A percentile compares a stretch with the other conserved stretches of the same genome.
Conservation (phyloP, 1,284 basidiomycete genomes). For the Apiotrichum laibachii region DNA sequence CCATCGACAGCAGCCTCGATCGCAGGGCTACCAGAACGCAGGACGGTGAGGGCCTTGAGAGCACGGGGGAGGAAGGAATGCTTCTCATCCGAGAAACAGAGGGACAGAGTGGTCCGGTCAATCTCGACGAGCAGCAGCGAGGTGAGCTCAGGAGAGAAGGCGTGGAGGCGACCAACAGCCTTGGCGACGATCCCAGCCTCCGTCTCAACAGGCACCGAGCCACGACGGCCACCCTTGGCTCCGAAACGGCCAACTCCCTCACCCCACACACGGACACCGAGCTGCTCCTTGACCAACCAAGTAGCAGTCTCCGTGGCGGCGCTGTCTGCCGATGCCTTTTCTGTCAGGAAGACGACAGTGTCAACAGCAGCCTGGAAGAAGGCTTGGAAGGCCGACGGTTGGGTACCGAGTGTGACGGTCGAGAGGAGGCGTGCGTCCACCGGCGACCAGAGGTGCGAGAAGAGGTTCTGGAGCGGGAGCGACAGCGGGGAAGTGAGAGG, state of each 20-base stretch:
- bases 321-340: conserved; percentile 10
- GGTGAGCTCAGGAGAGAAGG: conserved; percentile 61
- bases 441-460: conserved; percentile 47
- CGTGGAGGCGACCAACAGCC: conserved; percentile 22
- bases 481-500: conserved; percentile 27
- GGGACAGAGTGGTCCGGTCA: conserved; percentile 66
- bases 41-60: conserved; percentile 9
- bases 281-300: conserved; percentile 40
- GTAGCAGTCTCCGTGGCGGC: conserved; percentile 20
- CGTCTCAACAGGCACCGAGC: conserved; percentile 23
- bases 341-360: conserved; percentile 32
- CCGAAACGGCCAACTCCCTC: conserved; percentile 43
- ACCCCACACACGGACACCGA: conserved; percentile 35
- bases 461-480: conserved; percentile 34
- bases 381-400: conserved; percentile 41
- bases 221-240: conserved; percentile 32
- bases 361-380: conserved; percentile 41
- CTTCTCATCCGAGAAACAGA: conserved; percentile 17
- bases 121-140: conserved; percentile 63
- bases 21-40: conserved; percentile 1
- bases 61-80: conserved; percentile 22
- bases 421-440: conserved; percentile 45
- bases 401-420: conserved; percentile 38
- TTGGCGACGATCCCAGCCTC: conserved; percentile 38
- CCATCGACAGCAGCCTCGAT: conserved; percentile 9